Percentiles rank a stretch among this genome's conserved stretches.
phyloP scores from a whole-genome alignment of 2,329 filamentous ascomycete species.

The Hypoxylon sp. region DNA sequence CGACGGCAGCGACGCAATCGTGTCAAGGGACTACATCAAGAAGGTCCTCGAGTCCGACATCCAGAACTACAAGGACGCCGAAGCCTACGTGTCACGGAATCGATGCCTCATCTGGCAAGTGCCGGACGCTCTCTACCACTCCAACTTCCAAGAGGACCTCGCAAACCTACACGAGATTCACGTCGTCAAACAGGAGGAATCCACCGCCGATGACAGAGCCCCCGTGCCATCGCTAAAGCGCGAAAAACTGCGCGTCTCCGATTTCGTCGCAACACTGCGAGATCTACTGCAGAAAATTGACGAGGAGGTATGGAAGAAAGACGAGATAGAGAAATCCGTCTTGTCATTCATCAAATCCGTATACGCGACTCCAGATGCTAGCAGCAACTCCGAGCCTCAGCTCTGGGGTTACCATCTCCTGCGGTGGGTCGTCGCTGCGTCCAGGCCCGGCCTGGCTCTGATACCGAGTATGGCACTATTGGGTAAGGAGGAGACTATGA shows the following conservation, averaged over 20 bases:
- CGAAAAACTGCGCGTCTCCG: slow-evolving; percentile 21
- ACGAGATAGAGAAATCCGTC: slow-evolving; percentile 33
- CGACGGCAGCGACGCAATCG: background rate
- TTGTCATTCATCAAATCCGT: slow-evolving; percentile 44
- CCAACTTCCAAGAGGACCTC: slow-evolving; percentile 21
- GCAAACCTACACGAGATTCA: slow-evolving; percentile 11
- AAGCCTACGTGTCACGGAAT: slow-evolving; percentile 41
- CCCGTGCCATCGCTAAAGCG: background rate
- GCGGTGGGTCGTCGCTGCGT: slow-evolving; percentile 48
- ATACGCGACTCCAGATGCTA: slow-evolving; percentile 8
- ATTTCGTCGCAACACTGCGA: slow-evolving; percentile 34
- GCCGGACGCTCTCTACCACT: slow-evolving; percentile 30
- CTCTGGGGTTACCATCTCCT: slow-evolving; percentile 48
- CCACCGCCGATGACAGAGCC: background rate
- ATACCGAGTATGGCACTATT: slow-evolving; percentile 46
- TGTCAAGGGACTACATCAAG: slow-evolving; percentile 39
- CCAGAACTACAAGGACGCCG: slow-evolving; percentile 29
- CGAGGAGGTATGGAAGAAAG: slow-evolving; percentile 40
- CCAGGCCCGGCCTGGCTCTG: slow-evolving; percentile 44
- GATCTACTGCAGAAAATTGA: slow-evolving; percentile 35
- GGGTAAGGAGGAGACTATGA: slow-evolving; percentile 47
- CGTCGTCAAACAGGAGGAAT: slow-evolving; percentile 3
- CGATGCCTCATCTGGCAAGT: slow-evolving; percentile 48
- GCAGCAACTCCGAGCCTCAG: slow-evolving; percentile 3
- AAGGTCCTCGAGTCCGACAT: slow-evolving; percentile 41